Evolutionary conservation across 331 rosid genomes (phyloP).

Genomic region (Arachis monticola): DNA sequence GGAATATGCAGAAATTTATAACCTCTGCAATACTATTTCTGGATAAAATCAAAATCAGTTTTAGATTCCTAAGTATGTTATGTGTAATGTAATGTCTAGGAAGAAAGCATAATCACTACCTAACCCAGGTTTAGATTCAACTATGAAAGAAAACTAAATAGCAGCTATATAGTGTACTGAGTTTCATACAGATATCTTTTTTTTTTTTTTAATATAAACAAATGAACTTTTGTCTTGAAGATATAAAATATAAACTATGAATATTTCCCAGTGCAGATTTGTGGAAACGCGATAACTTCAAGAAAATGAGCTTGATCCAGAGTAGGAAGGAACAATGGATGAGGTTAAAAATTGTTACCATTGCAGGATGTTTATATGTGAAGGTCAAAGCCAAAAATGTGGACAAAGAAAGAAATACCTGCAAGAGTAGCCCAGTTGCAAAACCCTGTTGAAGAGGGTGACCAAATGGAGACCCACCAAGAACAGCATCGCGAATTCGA

Average conservation of each 20-base stretch:
- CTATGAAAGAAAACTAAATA: background rate
- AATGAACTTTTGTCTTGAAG: background rate
- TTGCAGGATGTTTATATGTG: background rate
- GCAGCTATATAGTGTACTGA: background rate
- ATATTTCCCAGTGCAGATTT: conserved; percentile 12
- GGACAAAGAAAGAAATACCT: conserved; percentile 49
- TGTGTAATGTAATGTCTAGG: background rate
- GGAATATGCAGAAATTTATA: conserved; percentile 16
- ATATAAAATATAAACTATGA: conserved; percentile 12
- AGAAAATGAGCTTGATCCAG: conserved; percentile 6
- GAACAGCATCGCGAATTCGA: conserved; percentile 90
- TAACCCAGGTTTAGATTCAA: conserved; percentile 10
- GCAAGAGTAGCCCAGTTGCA: conserved; percentile 78
- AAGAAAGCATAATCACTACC: conserved; percentile 9
- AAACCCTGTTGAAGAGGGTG: conserved; percentile 98
- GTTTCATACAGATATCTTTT: conserved; percentile 3
- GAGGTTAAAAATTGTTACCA: conserved; percentile 12
- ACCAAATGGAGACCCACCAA: conserved; percentile 99
- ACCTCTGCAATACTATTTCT: background rate
- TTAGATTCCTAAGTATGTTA: background rate
- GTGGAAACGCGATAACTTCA: background rate
- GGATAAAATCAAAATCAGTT: background rate
- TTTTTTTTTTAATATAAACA: background rate
- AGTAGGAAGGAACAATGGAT: background rate
- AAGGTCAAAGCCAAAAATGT: conserved; percentile 2